Base-by-base conservation (phyloP, 2,329 filamentous ascomycete genomes). In the Trichoderma afroharzianum region DNA sequence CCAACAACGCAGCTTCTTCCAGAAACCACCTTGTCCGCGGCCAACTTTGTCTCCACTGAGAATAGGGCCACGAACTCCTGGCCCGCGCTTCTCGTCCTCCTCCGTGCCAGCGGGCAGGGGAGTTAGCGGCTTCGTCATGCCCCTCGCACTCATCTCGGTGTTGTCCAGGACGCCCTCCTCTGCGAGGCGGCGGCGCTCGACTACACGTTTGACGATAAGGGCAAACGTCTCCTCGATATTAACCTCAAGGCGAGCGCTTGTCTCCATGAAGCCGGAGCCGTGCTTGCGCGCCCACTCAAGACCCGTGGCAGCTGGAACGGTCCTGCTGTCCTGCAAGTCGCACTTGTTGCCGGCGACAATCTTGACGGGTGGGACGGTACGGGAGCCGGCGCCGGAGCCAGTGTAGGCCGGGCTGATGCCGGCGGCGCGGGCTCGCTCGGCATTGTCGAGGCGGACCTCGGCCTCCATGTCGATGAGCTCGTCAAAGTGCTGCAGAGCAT, bases 191-290 rank as follows among this genome's bases (percentile, higher is more conserved):
- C 88, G 80, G n/a, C 83, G 83, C 83, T 91, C 88, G 61, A 88
- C 85, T 64, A 91, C 89, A 66, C 89, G 84, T 30, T 88, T 84
- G 57, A 91, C 87, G 72, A 91, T 88, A 50, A 91, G 85, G 43
- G 92, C 92, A 85, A 96, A 96, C 0, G 93, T 95, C 86, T 96
- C 93, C 80, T 96, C 93, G 73, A 96, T 93, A 79, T 96, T 96
- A 74, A 96, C 93, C 84, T 94, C 92, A 76, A 94, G 88, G 69
- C 93, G 85, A 5, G 93, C 93, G 77, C 91, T 94, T 73, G 93
- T 96, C 87, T 96, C 93, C 93, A 96, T 96, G 82, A 96, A 96
- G 50, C 93, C 93, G 81, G 92, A 95, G 57, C 90, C 90, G 69
- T 88, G 85, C 72, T 84, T 85, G 73, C 92, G 85, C 64, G 93